Conservation (phyloP, 192 early-diverging fungal species). For the Powellomyces hirtus region DNA sequence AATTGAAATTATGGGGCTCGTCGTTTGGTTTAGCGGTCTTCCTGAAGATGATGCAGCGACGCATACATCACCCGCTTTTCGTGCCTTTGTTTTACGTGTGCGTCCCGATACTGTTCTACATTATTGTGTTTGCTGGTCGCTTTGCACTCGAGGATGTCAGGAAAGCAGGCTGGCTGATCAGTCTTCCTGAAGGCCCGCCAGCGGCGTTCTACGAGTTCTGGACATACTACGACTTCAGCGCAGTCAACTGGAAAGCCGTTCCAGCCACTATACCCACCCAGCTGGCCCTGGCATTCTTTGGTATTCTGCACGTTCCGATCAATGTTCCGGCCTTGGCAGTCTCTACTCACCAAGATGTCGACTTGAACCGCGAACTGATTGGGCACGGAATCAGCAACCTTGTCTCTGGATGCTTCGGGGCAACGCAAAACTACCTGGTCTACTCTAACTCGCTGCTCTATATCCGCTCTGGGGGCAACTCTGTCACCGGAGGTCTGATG, state of each 20-base stretch:
- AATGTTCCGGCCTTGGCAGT: conserved; percentile 93
- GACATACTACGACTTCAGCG: conserved; percentile 62
- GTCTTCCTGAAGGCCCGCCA: conserved; percentile 57
- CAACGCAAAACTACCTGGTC: conserved; percentile 86
- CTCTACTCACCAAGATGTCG: conserved; percentile 84
- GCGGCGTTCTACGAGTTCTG: conserved; percentile 89
- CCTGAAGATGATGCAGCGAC: conserved; percentile 69
- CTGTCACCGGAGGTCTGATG: conserved; percentile 81
- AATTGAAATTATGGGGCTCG: conserved; percentile 77
- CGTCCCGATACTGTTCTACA: conserved; percentile 78
- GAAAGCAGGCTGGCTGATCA: conserved; percentile 79
- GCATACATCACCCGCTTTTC: conserved; percentile 73
- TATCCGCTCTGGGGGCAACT: conserved; percentile 88
- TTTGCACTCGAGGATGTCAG: conserved; percentile 67
- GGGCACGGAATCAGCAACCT: conserved; percentile 92
- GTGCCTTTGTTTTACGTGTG: conserved; percentile 87
- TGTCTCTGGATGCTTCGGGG: conserved; percentile 72
- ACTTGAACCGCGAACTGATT: conserved; percentile 88
- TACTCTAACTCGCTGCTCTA: conserved; percentile 92
- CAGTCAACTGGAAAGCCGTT: conserved; percentile 43
- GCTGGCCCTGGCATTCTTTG: conserved; percentile 92
- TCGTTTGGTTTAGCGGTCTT: conserved; percentile 52
- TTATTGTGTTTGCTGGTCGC: conserved; percentile 55
- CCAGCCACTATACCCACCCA: conserved; percentile 78
- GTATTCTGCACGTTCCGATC: conserved; percentile 95